phyloP scores from a whole-genome alignment of 2,329 filamentous ascomycete genomes.

The Calonectria hongkongensis region DNA sequence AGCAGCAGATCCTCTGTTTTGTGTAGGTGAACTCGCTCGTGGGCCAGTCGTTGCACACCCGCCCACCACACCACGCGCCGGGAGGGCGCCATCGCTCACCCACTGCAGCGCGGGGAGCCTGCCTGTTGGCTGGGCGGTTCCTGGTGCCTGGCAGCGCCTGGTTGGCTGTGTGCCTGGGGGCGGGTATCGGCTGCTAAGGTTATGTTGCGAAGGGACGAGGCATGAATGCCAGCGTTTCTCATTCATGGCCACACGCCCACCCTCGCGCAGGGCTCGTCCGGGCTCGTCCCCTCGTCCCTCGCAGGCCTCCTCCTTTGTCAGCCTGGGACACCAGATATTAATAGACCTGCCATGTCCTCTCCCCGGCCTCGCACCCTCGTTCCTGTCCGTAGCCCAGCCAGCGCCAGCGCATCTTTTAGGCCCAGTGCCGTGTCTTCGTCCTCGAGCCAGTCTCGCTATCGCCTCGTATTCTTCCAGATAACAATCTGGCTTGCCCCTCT shows the following conservation, averaged over 20 bases:
- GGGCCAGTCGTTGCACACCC: conserved; percentile 10
- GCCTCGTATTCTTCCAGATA: conserved; percentile 35
- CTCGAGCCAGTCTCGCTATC: conserved; percentile 27
- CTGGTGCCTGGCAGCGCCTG: conserved; percentile 15
- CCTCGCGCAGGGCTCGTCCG: background rate
- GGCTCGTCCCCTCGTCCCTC: conserved; percentile 9
- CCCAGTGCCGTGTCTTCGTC: conserved; percentile 26
- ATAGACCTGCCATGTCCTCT: conserved; percentile 30
- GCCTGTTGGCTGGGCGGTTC: background rate
- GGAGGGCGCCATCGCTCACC: conserved; percentile 1
- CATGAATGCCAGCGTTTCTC: conserved; percentile 22
- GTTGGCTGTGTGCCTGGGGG: background rate
- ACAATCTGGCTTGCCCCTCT: conserved; percentile 29
- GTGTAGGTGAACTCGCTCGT: conserved; percentile 1
- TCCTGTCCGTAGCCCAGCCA: conserved; percentile 8
- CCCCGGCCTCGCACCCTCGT: conserved; percentile 24
- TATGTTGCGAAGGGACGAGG: background rate
- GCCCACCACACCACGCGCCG: background rate
- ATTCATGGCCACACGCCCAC: conserved; percentile 31
- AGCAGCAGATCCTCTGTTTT: conserved; percentile 20
- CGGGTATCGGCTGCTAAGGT: background rate
- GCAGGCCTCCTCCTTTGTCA: conserved; percentile 4
- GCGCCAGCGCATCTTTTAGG: background rate
- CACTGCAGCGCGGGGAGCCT: conserved; percentile 8
- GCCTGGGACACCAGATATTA: conserved; percentile 27